A percentile compares a stretch with the other conserved stretches of the same genome.
Conservation (phyloP, 1,284 basidiomycete genomes). For the Pseudozyma flocculosa region DNA sequence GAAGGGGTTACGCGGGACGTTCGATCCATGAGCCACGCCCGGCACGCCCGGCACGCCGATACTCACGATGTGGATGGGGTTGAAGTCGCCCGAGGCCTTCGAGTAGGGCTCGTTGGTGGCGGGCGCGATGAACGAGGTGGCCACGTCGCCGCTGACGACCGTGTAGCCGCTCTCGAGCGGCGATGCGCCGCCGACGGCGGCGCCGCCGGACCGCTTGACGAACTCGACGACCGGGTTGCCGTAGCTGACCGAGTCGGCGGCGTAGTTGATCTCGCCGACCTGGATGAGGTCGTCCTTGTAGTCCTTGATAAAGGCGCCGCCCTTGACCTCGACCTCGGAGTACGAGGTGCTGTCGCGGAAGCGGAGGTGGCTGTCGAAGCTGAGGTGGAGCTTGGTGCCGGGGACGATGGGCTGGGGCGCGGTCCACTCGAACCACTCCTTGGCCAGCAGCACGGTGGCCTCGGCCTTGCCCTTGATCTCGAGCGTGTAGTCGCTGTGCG, state of each 20-base stretch:
- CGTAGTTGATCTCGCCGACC: constrained; percentile 47
- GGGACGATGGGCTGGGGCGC: constrained; percentile 70
- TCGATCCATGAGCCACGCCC: too few relatives aligned
- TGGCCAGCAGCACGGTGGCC: constrained; percentile 86
- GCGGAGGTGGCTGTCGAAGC: constrained; percentile 76
- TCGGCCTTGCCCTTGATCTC: constrained; percentile 74
- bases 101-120: constrained; percentile 92
- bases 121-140: constrained; percentile 59
- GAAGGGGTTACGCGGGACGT: too few relatives aligned
- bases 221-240: constrained; percentile 91
- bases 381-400: constrained; percentile 85
- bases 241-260: constrained; percentile 44
- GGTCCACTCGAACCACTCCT: constrained; percentile 98
- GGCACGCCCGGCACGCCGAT: too few relatives aligned
- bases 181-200: constrained; percentile 70
- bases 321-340: constrained; percentile 77
- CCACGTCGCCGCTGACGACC: constrained; percentile 24
- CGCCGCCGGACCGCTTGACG: constrained; percentile 81
- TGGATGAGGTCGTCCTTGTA: constrained; percentile 48
- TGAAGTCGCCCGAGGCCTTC: constrained; percentile 93
- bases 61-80: constrained; percentile 78
- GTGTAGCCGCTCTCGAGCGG: constrained; percentile 69
- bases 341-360: constrained; percentile 90
- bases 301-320: constrained; percentile 59
- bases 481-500: constrained; percentile 82